Base-by-base conservation (phyloP, 2,329 filamentous ascomycete species). In the Cytospora schulzeri region DNA sequence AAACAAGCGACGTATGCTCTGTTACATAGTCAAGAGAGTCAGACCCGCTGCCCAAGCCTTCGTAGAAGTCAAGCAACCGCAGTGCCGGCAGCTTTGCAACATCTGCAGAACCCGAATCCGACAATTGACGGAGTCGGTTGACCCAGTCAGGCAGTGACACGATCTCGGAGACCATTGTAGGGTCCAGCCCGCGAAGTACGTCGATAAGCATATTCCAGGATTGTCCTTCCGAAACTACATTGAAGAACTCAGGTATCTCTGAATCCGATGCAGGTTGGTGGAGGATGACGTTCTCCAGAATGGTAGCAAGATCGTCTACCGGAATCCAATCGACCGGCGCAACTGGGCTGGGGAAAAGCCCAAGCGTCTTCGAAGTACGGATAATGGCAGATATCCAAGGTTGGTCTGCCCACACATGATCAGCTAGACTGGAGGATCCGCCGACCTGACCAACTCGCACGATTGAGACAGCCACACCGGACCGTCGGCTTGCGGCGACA, bases 311-410 rank as follows among this genome's bases (percentile, higher is more conserved):
- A 1, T 54, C 66, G 22, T 71, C 67, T 1, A 71, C 67, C 0
- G 67, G 63, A 3, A 69, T 33, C 69, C 66, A 70, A 54, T 71
- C 68, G 14, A 72, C 31, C 2, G 62, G 38, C 4, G 57, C 22
- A 22, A 68, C 63, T 3, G 48, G n/a, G 24, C 12, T 56, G 0
- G 70, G 70, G 1, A 68, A 57, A 14, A n/a, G 64, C 0, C 52
- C 48, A 3, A 69, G 54, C 12, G 67, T 62, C 60, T 66, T 68
- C 0, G 69, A 54, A 0, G 69, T 70, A 19, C 57, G 48, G 4
- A 69, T n/a, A 6, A 72, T 53, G 14, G 70, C 66, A 4, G 70
- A 70, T 1, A 71, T 65, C 70, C 70, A 71, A 6, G 66, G 63
- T 56, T 72, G 70, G 11, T 73, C 69, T 2, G 67, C 54, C 69